Base-by-base conservation (phyloP, 805 yeast species). In the Metschnikowia continentalis region DNA sequence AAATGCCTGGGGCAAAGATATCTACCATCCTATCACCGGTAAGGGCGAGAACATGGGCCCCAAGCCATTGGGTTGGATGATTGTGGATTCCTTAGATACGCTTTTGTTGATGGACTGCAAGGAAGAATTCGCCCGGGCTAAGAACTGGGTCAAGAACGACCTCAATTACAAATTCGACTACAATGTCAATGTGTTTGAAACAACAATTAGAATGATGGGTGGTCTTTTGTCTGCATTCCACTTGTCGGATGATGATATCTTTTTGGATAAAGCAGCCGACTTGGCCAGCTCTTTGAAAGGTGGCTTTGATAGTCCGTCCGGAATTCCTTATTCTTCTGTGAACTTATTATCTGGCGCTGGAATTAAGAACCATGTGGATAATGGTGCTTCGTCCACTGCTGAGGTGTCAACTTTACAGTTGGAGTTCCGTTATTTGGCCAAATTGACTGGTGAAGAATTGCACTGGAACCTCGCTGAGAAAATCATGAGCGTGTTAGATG, bases 161-260 rank as follows among this genome's bases (percentile, higher is more conserved):
- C 73, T 91, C 56, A 76, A 75, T 48, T 90, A 88, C 63, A 81
- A 83, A 58, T 80, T 88, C 58, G 87, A 89, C 63, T 80, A 83
- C 54, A 79, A 79, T 35, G 94, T 89, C 39, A 90, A 86, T 63
- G 84, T 90, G 5, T 91, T 91, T 68, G 97, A 90, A 65, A 90
- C 97, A n/a, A 89, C 97, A 5, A 90, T 89, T 56, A 77, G 97
- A 64, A 89, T 91, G 95, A 71, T 91, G 23, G 97, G 97, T 41
- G 97, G 97, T 0, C 73, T 91, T n/a, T 70, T 91, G 45, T 85
- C 96, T 2, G 96, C 96, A 0, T 81, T 80, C 62, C 84, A 88
- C 56, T 68, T 89, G 30, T 78, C 91, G 1, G 70, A 76, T 13
- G 91, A 87, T 58, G 87, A 83, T 43, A 52, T 87, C 49, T 89